Conservation (phyloP, 495 filamentous ascomycete species). For the Collariella sp. region DNA sequence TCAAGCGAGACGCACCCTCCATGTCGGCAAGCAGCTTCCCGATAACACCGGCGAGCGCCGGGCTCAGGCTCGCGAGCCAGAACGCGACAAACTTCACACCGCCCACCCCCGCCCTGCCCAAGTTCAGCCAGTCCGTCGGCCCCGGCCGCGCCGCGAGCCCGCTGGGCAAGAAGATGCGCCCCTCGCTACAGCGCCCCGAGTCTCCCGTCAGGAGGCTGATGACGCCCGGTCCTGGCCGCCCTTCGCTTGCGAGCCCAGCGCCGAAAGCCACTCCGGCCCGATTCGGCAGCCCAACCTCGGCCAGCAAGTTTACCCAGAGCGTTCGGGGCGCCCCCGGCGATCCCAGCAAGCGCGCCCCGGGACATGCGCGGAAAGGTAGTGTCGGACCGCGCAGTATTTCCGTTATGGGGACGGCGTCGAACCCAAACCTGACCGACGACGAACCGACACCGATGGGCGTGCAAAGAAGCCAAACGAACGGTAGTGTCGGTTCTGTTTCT, state of each 20-base stretch:
- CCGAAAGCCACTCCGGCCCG: conserved; percentile 36
- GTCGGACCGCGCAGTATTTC: conserved; percentile 47
- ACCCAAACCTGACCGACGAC: conserved; percentile 40
- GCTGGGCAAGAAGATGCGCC: conserved; percentile 57
- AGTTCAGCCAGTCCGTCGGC: conserved; percentile 82
- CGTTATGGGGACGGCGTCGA: conserved; percentile 37
- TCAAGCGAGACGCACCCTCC: conserved; percentile 55
- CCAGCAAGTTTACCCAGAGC: conserved; percentile 55
- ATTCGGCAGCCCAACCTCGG: conserved; percentile 57
- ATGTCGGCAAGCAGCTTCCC: conserved; percentile 50
- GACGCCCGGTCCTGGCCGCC: conserved; percentile 48
- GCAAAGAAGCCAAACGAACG: conserved; percentile 45
- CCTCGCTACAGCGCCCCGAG: conserved; percentile 78
- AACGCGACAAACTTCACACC: conserved; percentile 51
- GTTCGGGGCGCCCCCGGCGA: conserved; percentile 50
- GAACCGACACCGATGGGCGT: conserved; percentile 51
- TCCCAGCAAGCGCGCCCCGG: conserved; percentile 43
- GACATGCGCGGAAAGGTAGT: conserved; percentile 41
- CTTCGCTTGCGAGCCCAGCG: conserved; percentile 45
- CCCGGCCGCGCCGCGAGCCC: conserved; percentile 65
- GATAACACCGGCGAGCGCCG: conserved; percentile 53
- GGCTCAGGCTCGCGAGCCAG: conserved; percentile 44
- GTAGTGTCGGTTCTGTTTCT: conserved; percentile 38
- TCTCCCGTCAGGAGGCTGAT: conserved; percentile 62
- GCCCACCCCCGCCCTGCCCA: conserved; percentile 53